Base-by-base conservation (phyloP, 2,329 filamentous ascomycete species). In the Blastomyces silverae region DNA sequence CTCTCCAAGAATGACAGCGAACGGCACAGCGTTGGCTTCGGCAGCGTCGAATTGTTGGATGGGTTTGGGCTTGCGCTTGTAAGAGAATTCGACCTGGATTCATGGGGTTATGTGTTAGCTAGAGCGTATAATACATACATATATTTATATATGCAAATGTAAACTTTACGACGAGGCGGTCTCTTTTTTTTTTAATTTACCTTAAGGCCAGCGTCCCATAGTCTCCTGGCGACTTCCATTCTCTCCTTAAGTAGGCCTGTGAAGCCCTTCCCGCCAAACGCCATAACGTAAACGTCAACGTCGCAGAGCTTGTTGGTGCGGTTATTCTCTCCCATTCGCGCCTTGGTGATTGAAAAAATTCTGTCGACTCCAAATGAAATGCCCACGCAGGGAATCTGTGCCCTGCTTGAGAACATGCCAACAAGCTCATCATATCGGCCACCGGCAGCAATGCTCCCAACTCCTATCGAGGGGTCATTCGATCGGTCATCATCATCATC, bases 331-430 rank as follows among this genome's bases (percentile, higher is more conserved):
- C 83, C 86, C 75, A 91, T 83, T 60, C 87, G 84, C 15, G 90
- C 88, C 77, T 96, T 92, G 69, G 89, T 91, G 73, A 97, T 92
- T 71, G 89, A 91, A 79, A 96, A 96, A 73, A 97, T 97, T 71
- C 93, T 88, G 77, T 97, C 93, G 60, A 97, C 91, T 64, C 93
- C 93, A 73, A 97, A 97, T 1, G 92, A 96, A 70, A 96, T 90
- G 67, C 90, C 90, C 6, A 94, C 89, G 70, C 90, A 93, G n/a
- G 91, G 93, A 64, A 97, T 91, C 74, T 92, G 87, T 28, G 82
- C 85, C 79, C 92, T 93, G 71, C 88, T 88, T 64, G 86, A 88
- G 81, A 96, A 97, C 91, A 96, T 96, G 79, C 90, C 90, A 5
- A 97, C 93, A 3, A 97, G 84, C 74, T 94, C 89, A 77, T 97